Percentiles rank a stretch among this genome's conserved stretches.
phyloP scores from a whole-genome alignment of 73 alveolate species.

The Uronychia binucleata region DNA sequence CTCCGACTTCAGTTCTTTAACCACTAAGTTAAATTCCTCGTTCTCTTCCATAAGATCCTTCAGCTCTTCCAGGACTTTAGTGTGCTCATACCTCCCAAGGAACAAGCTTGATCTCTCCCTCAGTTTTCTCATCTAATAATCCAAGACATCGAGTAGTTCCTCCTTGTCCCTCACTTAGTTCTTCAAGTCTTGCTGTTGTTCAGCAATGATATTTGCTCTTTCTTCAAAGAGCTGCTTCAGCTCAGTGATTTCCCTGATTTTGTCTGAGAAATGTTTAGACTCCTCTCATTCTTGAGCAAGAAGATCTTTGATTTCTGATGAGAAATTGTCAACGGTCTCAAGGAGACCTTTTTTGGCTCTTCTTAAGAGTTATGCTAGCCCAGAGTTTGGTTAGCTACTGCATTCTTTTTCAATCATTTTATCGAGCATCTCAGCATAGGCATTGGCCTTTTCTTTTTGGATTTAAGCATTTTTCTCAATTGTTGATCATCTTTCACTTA shows the following conservation, averaged over 20 bases:
- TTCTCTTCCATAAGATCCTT: slow-evolving; percentile 34
- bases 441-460: neutral
- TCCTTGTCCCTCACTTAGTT: neutral
- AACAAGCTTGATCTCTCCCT: neutral
- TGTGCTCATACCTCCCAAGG: slow-evolving; percentile 37
- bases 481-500: too few relatives aligned
- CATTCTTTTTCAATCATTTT: too few relatives aligned
- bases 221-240: neutral
- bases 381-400: neutral
- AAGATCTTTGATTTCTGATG: neutral
- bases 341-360: neutral
- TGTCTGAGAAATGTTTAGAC: neutral
- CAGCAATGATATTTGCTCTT: neutral
- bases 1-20: slow-evolving; percentile 44
- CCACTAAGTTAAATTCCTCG: slow-evolving; percentile 31
- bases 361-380: neutral
- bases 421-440: neutral
- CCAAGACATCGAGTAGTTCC: neutral
- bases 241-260: neutral
- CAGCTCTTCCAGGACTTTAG: slow-evolving; percentile 28
- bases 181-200: neutral
- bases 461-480: too few relatives aligned
- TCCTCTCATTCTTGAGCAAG: neutral
- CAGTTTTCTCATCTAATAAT: neutral
- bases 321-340: neutral